Percentiles rank a stretch among this genome's conserved stretches.
Conservation (phyloP, 495 filamentous ascomycete species). For the Melanomma pulvis-pyrius region DNA sequence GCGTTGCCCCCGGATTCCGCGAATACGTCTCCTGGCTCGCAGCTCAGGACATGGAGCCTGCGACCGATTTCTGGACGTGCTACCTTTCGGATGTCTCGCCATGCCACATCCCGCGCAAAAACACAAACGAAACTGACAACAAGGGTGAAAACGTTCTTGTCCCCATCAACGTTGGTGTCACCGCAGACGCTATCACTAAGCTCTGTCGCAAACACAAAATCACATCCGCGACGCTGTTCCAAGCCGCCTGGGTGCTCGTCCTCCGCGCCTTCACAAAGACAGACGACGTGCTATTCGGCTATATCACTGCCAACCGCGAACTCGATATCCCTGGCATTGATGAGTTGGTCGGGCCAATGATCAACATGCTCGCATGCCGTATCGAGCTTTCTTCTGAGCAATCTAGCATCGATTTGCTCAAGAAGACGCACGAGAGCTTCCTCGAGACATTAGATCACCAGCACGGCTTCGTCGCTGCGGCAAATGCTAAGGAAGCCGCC, state of each 20-base stretch:
- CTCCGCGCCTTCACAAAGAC: slow-evolving; percentile 16
- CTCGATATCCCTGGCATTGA: slow-evolving; percentile 51
- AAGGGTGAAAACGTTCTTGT: slow-evolving; percentile 20
- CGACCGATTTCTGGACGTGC: slow-evolving; percentile 56
- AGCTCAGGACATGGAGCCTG: slow-evolving; percentile 36
- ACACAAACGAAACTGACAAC: neutral
- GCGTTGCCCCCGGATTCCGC: slow-evolving; percentile 53
- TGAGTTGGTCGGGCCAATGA: slow-evolving; percentile 51
- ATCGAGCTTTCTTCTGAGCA: slow-evolving; percentile 19
- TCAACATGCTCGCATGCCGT: slow-evolving; percentile 46
- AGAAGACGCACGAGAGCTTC: slow-evolving; percentile 1
- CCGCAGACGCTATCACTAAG: neutral
- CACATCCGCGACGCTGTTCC: slow-evolving; percentile 25
- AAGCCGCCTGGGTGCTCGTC: slow-evolving; percentile 25
- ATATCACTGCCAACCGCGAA: slow-evolving; percentile 48
- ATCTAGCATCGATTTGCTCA: slow-evolving; percentile 1
- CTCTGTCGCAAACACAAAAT: slow-evolving; percentile 18
- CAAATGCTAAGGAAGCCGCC: slow-evolving; percentile 1
- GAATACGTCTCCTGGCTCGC: slow-evolving; percentile 55
- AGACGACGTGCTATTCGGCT: slow-evolving; percentile 24
- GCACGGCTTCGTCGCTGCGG: slow-evolving; percentile 13
- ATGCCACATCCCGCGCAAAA: slow-evolving; percentile 52
- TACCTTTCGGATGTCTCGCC: slow-evolving; percentile 55
- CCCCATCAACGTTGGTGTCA: slow-evolving; percentile 12
- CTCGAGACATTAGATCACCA: slow-evolving; percentile 15